phyloP scores from a whole-genome alignment of 495 filamentous ascomycete genomes.

The Penicillium lividum region DNA sequence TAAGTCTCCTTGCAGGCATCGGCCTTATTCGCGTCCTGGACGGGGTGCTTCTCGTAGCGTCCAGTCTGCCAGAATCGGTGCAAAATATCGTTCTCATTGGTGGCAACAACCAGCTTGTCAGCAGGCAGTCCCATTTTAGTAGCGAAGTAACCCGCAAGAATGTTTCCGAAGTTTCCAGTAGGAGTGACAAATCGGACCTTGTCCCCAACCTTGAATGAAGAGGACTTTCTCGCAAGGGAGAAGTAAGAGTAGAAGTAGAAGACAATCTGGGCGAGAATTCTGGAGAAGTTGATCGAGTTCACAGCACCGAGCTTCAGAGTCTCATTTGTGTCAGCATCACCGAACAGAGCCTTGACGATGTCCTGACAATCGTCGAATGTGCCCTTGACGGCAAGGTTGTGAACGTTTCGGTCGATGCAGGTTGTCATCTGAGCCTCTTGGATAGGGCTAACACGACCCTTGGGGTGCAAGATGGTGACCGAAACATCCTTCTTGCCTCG shows the following conservation, averaged over 20 bases:
- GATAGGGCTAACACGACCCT: constrained; percentile 78
- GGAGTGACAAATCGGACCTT: constrained; percentile 81
- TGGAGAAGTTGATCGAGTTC: constrained; percentile 43
- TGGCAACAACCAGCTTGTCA: constrained; percentile 82
- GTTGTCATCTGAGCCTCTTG: constrained; percentile 98
- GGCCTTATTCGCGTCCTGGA: constrained; percentile 8
- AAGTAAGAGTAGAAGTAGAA: constrained; percentile 92
- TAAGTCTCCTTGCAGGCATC: constrained; percentile 70
- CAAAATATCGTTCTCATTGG: constrained; percentile 91
- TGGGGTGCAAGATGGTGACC: constrained; percentile 85
- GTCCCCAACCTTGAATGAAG: constrained; percentile 49
- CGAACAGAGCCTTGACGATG: constrained; percentile 90
- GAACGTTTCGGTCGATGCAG: constrained; percentile 78
- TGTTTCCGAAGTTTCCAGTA: constrained; percentile 95
- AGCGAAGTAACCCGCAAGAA: constrained; percentile 91
- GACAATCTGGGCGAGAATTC: constrained; percentile 90
- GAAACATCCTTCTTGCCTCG: constrained; percentile 96
- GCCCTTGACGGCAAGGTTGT: constrained; percentile 81
- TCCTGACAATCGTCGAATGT: constrained; percentile 98
- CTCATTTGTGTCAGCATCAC: constrained; percentile 74
- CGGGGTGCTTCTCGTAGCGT: constrained; percentile 72
- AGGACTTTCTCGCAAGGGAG: constrained; percentile 55
- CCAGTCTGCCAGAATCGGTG: constrained; percentile 77
- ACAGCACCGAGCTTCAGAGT: constrained; percentile 25
- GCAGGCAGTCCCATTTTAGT: constrained; percentile 85